Evolutionary conservation across 768 basidiomycete genomes (phyloP).

Genomic region (Tricholoma saponaceum): DNA sequence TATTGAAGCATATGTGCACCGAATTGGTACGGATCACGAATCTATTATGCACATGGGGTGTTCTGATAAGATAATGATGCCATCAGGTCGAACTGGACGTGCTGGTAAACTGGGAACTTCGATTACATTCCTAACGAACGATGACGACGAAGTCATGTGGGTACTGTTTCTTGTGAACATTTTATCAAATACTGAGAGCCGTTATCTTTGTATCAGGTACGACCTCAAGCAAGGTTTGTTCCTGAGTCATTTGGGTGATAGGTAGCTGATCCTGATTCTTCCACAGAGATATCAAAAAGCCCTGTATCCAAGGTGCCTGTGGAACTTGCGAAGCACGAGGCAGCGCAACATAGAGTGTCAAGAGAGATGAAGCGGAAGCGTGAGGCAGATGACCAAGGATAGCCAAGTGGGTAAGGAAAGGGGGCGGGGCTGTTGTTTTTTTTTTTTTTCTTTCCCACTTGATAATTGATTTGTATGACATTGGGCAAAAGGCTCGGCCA

Average conservation of each 20-base stretch:
- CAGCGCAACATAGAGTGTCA: conserved; percentile 87
- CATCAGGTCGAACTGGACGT: conserved; percentile 88
- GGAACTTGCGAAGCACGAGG: conserved; percentile 88
- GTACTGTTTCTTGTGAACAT: conserved; percentile 27
- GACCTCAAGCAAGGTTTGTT: conserved; percentile 86
- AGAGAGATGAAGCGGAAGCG: conserved; percentile 94
- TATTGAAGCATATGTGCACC: conserved; percentile 97
- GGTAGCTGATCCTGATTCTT: conserved; percentile 10
- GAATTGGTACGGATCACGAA: conserved; percentile 67
- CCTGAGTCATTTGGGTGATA: neutral
- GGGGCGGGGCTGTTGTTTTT: too few species aligned
- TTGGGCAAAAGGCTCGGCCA: too few species aligned
- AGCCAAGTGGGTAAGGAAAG: conserved; percentile 3
- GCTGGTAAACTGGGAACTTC: conserved; percentile 92
- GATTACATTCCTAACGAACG: conserved; percentile 94
- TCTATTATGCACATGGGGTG: neutral
- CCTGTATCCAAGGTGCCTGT: conserved; percentile 86
- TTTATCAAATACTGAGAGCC: conserved; percentile 7
- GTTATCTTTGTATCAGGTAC: conserved; percentile 53
- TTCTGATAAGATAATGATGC: neutral
- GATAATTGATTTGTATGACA: too few species aligned
- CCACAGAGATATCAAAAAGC: conserved; percentile 85
- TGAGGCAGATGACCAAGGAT: conserved; percentile 74
- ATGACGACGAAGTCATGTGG: conserved; percentile 96
- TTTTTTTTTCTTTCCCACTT: too few species aligned